phyloP scores from a whole-genome alignment of 2,329 filamentous ascomycete genomes.

The Aspergillus sp. region DNA sequence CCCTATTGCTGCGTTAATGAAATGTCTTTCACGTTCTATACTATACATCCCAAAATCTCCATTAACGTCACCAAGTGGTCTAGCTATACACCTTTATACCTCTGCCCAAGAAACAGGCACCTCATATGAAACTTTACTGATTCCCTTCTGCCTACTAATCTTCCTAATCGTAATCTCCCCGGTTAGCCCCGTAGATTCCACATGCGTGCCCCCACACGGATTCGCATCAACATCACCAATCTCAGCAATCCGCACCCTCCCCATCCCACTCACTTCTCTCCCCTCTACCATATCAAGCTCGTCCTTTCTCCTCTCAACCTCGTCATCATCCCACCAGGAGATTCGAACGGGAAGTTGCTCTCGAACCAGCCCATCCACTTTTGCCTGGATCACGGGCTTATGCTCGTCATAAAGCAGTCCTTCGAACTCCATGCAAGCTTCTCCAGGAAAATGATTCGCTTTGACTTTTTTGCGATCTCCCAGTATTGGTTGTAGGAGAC shows the following conservation, averaged over 20 bases:
- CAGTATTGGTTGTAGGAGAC: constrained; percentile 20
- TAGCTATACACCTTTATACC: background rate
- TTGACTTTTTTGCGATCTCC: constrained; percentile 28
- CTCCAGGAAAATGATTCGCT: constrained; percentile 29
- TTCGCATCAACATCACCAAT: constrained; percentile 30
- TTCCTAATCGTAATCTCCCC: constrained; percentile 29
- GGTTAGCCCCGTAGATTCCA: constrained; percentile 22
- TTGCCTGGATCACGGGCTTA: constrained; percentile 28
- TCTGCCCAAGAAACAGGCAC: constrained; percentile 17
- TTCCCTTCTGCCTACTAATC: constrained; percentile 29
- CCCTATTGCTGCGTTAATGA: background rate
- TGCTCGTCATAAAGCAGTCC: constrained; percentile 31
- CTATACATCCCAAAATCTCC: background rate
- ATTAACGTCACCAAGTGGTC: background rate
- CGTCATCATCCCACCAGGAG: constrained; percentile 24
- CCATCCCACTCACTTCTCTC: constrained; percentile 16
- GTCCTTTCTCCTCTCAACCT: constrained; percentile 5
- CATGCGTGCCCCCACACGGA: constrained; percentile 34
- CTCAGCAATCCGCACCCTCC: constrained; percentile 26
- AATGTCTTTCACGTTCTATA: background rate
- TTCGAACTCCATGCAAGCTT: constrained; percentile 30
- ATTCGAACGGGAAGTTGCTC: constrained; percentile 23
- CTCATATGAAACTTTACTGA: constrained; percentile 31
- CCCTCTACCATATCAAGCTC: constrained; percentile 19
- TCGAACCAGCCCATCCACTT: constrained; percentile 26